Percentiles rank a stretch among this genome's conserved stretches.
These are phyloP conservation scores for Lepidium africanum DNA, from an alignment of 345 rosid genomes.

Conservation along the genomic window DNA sequence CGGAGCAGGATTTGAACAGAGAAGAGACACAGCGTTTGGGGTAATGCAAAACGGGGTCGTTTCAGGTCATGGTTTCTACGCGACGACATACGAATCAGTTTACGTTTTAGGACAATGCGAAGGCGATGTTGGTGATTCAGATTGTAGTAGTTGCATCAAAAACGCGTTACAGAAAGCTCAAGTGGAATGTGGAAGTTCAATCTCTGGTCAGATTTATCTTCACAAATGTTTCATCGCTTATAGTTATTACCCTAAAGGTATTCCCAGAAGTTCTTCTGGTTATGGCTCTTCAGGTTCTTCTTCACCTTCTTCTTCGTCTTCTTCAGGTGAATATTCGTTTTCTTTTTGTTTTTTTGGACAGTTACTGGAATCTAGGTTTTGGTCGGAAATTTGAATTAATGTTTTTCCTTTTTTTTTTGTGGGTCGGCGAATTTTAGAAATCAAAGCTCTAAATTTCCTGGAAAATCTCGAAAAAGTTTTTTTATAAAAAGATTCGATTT, in stretches of 20 bases:
- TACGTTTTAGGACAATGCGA: constrained; percentile 87
- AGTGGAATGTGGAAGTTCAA: constrained; percentile 85
- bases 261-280: constrained; percentile 46
- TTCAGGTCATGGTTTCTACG: constrained; percentile 62
- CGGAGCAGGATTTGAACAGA: constrained; percentile 80
- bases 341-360: neutral
- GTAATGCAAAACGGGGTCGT: constrained; percentile 67
- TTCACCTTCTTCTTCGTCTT: constrained; percentile 7
- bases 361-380: neutral
- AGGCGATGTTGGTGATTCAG: constrained; percentile 91
- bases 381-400: neutral
- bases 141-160: constrained; percentile 76
- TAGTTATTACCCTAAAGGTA: constrained; percentile 76
- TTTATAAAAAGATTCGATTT: neutral
- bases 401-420: neutral
- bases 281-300: constrained; percentile 33
- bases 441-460: neutral
- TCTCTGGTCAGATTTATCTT: constrained; percentile 77
- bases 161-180: constrained; percentile 78
- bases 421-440: neutral
- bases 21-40: constrained; percentile 70
- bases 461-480: neutral
- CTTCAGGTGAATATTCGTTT: constrained; percentile 15
- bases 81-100: constrained; percentile 58
- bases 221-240: constrained; percentile 88